A percentile compares a stretch with the other conserved stretches of the same genome.
These are phyloP conservation scores for Graphilbum ipis-grandicollis DNA, from an alignment of 2,329 filamentous ascomycete species.

Conservation along the genomic window DNA sequence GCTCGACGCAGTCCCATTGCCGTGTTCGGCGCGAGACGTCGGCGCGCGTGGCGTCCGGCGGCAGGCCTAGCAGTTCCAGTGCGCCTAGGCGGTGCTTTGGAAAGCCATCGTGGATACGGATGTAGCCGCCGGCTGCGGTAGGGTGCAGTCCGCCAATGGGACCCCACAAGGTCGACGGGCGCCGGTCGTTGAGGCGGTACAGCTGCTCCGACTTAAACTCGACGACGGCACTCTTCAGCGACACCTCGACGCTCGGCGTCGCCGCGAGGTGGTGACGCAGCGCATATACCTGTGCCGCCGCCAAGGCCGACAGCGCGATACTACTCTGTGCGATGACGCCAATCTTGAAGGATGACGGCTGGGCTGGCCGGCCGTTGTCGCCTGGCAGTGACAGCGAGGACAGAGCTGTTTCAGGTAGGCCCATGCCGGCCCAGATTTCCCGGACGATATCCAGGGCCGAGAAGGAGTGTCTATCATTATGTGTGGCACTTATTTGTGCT, in stretches of 20 bases:
- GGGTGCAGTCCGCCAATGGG: constrained; percentile 32
- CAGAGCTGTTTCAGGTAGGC: not conserved
- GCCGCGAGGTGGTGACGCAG: constrained; percentile 11
- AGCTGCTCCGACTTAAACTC: constrained; percentile 37
- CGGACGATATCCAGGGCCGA: too few species aligned
- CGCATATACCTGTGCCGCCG: constrained; percentile 27
- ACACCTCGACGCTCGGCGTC: constrained; percentile 22
- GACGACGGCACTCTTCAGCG: constrained; percentile 24
- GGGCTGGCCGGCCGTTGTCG: constrained; percentile 10
- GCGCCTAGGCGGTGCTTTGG: constrained; percentile 28
- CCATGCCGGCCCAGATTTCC: not conserved
- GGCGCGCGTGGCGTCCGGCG: constrained; percentile 14
- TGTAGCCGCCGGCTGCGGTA: constrained; percentile 30
- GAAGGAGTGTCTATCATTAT: too few species aligned
- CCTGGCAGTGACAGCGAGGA: not conserved
- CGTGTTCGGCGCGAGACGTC: constrained; percentile 21
- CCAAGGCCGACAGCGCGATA: constrained; percentile 31
- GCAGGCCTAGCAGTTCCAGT: constrained; percentile 23
- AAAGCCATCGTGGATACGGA: constrained; percentile 38
- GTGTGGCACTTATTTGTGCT: too few species aligned
- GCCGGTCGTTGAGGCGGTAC: constrained; percentile 23
- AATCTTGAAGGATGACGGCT: constrained; percentile 36
- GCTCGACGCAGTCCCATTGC: constrained; percentile 24
- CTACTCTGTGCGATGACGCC: constrained; percentile 31
- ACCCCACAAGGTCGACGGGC: constrained; percentile 17